Evolutionary conservation across 2,329 filamentous ascomycete genomes (phyloP), one percentile per base, ranked within the genome.

Genomic region (Sporothrix schenckii): DNA sequence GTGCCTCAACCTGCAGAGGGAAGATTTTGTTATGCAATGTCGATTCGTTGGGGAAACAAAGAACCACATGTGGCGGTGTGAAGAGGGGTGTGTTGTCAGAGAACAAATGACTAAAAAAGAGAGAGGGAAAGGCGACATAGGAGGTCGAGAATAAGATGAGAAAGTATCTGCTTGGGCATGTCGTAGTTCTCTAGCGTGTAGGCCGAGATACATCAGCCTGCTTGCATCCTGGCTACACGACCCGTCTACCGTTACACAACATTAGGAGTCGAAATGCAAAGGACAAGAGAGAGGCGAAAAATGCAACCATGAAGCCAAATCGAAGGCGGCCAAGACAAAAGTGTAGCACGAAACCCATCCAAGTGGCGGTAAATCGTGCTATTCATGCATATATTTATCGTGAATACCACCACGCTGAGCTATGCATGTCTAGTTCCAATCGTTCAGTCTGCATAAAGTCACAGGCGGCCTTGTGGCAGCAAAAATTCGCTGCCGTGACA

Each of bases 1-100:
- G 68, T 63, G 68, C 47, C 56, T 44, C 14, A 2, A 58, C 13
- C 61, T 69, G 68, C 68, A 56, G 14, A 69, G 50, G 68, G 50
- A 66, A 24, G 68, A 69, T 63, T 47, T 63, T 39, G 34, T 5
- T 16, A 69, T 65, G 68, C 39, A 49, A 56, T 7, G 60, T 5
- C 68, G 68, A 66, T 65, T 56, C 34, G 9, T 21, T 1, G 13
- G 27, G 21, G 4, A 63, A n/a, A 5, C 39, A 27, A 54, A 63
- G n/a, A 19, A 14, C 58, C 39, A 13, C 27, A 21, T 1, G 9
- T 27, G 13, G 14, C 19, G 39, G 34, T 61, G 34, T 34, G 39
- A 47, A 61, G 54, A 16, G 30, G 27, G 16, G 30, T 24, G 39
- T 61, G n/a, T 9, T 61, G 30, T 60, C 16, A 34, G 39, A 34